Base-by-base conservation (phyloP, 306 rosid genomes). In the Nissolia schottii region DNA sequence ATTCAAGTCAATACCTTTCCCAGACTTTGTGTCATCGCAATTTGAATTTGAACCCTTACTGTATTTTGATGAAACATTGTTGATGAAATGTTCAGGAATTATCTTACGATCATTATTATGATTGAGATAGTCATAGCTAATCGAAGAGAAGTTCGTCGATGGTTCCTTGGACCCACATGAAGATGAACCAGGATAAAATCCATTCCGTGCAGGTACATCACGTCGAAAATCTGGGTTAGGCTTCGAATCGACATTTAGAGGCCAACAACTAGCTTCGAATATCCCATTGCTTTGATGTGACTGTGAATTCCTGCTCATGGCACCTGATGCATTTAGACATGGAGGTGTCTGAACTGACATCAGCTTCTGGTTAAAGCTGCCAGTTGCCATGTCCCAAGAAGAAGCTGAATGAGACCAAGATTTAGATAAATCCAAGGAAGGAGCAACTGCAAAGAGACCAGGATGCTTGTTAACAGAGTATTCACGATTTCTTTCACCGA, bases 1-100 rank as follows among this genome's bases (percentile, higher is more conserved):
- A 81, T 87, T 88, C 86, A 93, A 86, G 86, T 91, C 91, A 46
- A 86, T 75, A 73, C 81, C 92, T 75, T 75, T 89, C 15, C 78
- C 79, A 72, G 92, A 71, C 78, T 80, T 90, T 73, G 49, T 60
- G 46, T 74, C 88, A 59, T 76, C 51, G 48, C 73, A 69, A 86
- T 77, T 83, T 45, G 90, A 72, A 86, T 70, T 79, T 32, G 89
- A 85, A 76, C 79, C 89, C 76, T 79, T 83, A 75, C 23, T 14
- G 76, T 70, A 73, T 50, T 67, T 84, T 13, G 81, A 63, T 19
- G 79, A 70, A 73, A 71, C 84, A 77, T 79, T 78, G 74, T 74
- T 78, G 67, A 64, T 12, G 18, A 78, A 68, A 50, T 22, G 85
- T 22, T 71, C 85, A 76, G 90, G 70, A 71, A 75, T 77, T 79